Evolutionary conservation across 2,329 filamentous ascomycete species (phyloP), one percentile per base, ranked within the genome.

Genomic region (Lachnellula subtilissima): DNA sequence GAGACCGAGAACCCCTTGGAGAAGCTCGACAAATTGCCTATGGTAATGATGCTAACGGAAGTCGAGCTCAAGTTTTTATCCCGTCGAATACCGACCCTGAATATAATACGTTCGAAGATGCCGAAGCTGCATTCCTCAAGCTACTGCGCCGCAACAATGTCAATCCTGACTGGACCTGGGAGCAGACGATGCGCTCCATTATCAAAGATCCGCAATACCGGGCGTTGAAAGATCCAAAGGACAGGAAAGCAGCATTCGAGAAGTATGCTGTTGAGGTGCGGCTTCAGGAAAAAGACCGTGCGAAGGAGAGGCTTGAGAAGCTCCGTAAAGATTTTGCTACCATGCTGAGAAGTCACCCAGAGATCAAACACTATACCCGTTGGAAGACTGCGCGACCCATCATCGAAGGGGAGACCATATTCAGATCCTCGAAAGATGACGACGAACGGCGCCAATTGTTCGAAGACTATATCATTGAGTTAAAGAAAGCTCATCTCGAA

Each of bases 321-420:
- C 81, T 97, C 69, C 89, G 91, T 67, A 82, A 89, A 72, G 94
- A 97, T 78, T 99, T 99, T 73, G 88, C 88, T 64, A 92, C 87
- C 54, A 99, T 99, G 94, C 82, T 99, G 64, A 91, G 88, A 74
- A 92, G 91, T 63, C 93, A 99, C 72, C 91, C 92, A 59, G 94
- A 99, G 73, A 97, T 99, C 73, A 94, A 92, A 73, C 85, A 97
- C 72, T 97, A 95, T 73, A 97, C 93, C 43, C 88, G 91, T 59
- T 99, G 94, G 94, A 96, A 91, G 80, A 97, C 91, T 15, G 94
- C 93, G 52, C 86, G 90, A 50, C 91, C 91, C 9, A 95, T 97
- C 62, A 91, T 99, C 60, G 91, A 97, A 73, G 88, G 88, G 50
- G 94, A 99, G 77, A 94, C 91, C 48, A 94, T 96, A 57, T 99